Evolutionary conservation across 2,329 filamentous ascomycete genomes (phyloP), one percentile per base, ranked within the genome.

Genomic region (Nothophaeocryptopus gaeumannii): DNA sequence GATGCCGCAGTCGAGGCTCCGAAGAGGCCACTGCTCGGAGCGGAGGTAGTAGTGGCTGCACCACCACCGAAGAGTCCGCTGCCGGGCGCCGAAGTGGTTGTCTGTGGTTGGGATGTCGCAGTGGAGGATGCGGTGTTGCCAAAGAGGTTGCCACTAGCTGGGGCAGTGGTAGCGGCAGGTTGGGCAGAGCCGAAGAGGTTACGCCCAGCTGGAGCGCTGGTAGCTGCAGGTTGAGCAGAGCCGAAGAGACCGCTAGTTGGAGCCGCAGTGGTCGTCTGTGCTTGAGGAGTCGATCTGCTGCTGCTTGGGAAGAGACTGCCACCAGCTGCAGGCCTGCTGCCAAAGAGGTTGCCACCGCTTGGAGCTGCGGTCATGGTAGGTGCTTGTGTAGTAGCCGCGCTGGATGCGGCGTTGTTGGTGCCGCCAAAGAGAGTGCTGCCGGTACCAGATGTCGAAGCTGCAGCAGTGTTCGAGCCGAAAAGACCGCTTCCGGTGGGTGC

Each of bases 61-160:
- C 39, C 40, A 42, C 30, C 39, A n/a, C 45, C 45, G 26, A 55
- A 55, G 3, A 55, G 39, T 29, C 50, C 43, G 29, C 39, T 39
- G 3, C 41, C 39, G 5, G 50, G 14, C 30, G 45, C 50, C 20
- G 50, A 10, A 39, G 43, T 40, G 5, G 44, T 34, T 10, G 34
- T 34, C 20, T 33, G 31, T 31, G 47, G 42, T 11, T 36, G 50
- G 7, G 20, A 26, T 26, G 20, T 26, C 15, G 31, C 20, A 13
- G 52, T 20, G 29, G 50, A 42, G 26, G 50, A 40, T 10, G 35
- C 20, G 10, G 50, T 29, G 9, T 37, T 20, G 12, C 36, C 34
- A 20, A 51, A 47, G 8, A 51, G 30, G 38, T 30, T 35, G 20
- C 43, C 43, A 20, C 37, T 47, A 7, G 49, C 35, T 10, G 42